Evolutionary conservation across 2,329 filamentous ascomycete genomes (phyloP).

Genomic region (Ceratocystis cacaofunesta): DNA sequence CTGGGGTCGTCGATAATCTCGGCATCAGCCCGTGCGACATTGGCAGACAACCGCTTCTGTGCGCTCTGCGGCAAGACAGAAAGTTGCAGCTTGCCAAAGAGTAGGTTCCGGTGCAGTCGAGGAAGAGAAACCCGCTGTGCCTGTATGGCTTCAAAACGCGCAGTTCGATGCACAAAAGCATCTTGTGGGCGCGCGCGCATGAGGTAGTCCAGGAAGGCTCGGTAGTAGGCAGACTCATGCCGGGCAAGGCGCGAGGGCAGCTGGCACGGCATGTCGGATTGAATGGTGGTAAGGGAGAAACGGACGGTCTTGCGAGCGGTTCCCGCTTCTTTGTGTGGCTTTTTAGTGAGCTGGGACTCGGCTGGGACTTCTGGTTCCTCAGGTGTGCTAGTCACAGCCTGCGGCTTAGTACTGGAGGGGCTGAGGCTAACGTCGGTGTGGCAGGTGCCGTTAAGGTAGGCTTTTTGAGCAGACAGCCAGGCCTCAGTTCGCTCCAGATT

Average conservation of each 20-base stretch:
- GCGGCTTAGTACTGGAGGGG: constrained; percentile 16
- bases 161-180: constrained; percentile 68
- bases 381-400: background rate
- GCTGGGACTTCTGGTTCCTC: background rate
- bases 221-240: constrained; percentile 70
- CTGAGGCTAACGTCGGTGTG: constrained; percentile 26
- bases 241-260: constrained; percentile 38
- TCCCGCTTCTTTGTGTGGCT: background rate
- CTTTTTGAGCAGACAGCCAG: constrained; percentile 72
- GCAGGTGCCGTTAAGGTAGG: constrained; percentile 56
- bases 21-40: constrained; percentile 60
- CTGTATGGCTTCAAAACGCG: constrained; percentile 79
- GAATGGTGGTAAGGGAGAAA: constrained; percentile 44
- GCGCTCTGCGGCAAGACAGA: constrained; percentile 51
- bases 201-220: constrained; percentile 64
- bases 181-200: constrained; percentile 53
- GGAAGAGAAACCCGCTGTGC: constrained; percentile 62
- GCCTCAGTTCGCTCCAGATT: constrained; percentile 72
- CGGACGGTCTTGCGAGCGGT: constrained; percentile 49
- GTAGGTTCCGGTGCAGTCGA: constrained; percentile 60
- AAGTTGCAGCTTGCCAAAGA: constrained; percentile 74
- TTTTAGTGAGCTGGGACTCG: background rate
- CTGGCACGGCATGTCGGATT: constrained; percentile 32
- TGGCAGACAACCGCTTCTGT: constrained; percentile 56
- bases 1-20: constrained; percentile 46